phyloP scores from a whole-genome alignment of 176 grass and related monocot species.

The Oryza glumipatula region DNA sequence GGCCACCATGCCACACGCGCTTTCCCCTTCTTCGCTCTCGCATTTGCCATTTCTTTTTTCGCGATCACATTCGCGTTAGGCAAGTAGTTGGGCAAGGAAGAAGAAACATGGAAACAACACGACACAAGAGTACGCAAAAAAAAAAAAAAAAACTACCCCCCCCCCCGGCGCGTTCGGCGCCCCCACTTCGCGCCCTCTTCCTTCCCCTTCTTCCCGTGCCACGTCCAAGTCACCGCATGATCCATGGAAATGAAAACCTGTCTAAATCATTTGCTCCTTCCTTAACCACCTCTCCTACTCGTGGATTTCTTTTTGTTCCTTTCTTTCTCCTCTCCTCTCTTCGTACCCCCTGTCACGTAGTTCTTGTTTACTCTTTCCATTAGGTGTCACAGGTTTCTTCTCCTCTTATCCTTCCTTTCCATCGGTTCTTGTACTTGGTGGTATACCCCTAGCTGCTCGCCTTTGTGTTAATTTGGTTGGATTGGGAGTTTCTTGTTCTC shows the following conservation, averaged over 20 bases:
- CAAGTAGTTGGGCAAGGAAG: conserved; percentile 12
- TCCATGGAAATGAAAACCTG: background rate
- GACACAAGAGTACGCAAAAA: background rate
- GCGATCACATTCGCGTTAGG: background rate
- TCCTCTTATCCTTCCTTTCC: background rate
- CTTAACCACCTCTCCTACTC: conserved; percentile 5
- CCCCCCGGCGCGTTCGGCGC: too few relatives aligned
- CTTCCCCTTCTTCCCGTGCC: background rate
- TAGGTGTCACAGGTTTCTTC: conserved; percentile 7
- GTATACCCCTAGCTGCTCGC: too few relatives aligned
- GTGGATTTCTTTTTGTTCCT: conserved; percentile 31
- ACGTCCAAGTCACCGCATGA: conserved; percentile 17
- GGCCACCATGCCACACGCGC: background rate
- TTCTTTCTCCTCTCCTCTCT: background rate
- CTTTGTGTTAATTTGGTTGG: background rate
- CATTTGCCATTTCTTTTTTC: background rate
- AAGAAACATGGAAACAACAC: background rate
- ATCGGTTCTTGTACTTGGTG: background rate
- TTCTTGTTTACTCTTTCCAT: background rate
- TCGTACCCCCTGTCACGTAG: conserved; percentile 40
- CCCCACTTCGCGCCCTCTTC: conserved; percentile 44
- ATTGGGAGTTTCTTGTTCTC: background rate
- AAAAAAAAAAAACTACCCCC: too few relatives aligned
- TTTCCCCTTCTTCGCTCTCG: conserved; percentile 5
- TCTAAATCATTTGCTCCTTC: conserved; percentile 40